Evolutionary conservation across 768 basidiomycete genomes (phyloP), one percentile per base, ranked within the genome.

Genomic region (Candolleomyces aberdarensis): DNA sequence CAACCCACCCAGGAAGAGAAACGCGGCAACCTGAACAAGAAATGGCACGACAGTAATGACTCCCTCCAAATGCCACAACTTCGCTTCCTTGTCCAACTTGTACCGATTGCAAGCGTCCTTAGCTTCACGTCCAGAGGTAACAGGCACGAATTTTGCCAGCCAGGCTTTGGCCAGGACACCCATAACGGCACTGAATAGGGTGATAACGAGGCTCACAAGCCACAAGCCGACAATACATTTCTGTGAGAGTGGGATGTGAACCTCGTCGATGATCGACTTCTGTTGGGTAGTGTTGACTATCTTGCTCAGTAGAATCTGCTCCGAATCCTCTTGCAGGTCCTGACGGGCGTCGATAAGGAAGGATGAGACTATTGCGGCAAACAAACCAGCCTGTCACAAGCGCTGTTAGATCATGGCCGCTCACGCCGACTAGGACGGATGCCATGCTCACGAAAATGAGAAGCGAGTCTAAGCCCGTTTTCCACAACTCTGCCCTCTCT

Each of bases 121-220:
- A 63, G 64, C 60, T 36, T 64, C 62, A 39, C 62, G 22, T 17
- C 66, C 62, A 14, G 66, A 60, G 3, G 66, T 62, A 17, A 52
- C 59, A 1, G 66, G 66, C 5, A 64, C 58, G 47, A 63, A 67
- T 40, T 67, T 63, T 10, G 63, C 58, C 9, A 67, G 64, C 66
- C 66, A 67, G 31, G 64, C 63, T 59, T 67, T 67, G n/a, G 66
- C 68, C 11, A 72, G 65, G 32, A 68, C 69, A 15, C 66, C 69
- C 19, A 64, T 63, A 49, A 72, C 65, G 5, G 71, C 70, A 63
- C 69, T 64, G 29, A 64, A 65, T 6, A 71, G 62, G 10, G 65
- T 67, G 43, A 64, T 67, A 17, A 63, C 63, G n/a, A 72, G 63
- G 36, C 70, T 71, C 17, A 67, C 62, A 49, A 69, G 68, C 69